Base-by-base conservation (phyloP, 257 asterid genomes). In the Solanum megistacrolobum region DNA sequence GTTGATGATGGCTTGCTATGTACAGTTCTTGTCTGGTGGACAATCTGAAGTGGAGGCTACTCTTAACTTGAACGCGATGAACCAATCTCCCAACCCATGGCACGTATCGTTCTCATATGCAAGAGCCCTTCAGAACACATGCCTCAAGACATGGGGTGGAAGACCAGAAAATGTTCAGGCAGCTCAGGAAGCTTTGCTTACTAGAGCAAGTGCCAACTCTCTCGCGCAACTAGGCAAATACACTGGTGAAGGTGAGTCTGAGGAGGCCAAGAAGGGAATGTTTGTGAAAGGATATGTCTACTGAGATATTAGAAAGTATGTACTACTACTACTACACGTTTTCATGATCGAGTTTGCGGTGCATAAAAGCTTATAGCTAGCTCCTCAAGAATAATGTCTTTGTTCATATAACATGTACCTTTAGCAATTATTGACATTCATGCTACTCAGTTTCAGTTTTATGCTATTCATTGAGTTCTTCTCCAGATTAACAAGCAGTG, bases 11-110 rank as follows among this genome's bases (percentile, higher is more conserved):
- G 32, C 32, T 31, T 2, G 69, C 41, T 81, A 48, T 81, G 55
- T 20, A 82, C 91, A 94, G 96, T 94, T 93, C 46, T 92, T 93
- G 93, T 92, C 98, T 5, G 95, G 95, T 23, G 96, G 98, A 38
- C 95, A 94, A 91, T 94, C 96, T 36, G 95, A 94, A 88, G 94
- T 93, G 36, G 98, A 94, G 89, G 98, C 98, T 1, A 93, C 96
- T 14, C 91, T 94, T 79, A 93, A 93, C 93, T 85, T 94, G 90
- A 93, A 93, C 31, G 96, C 95, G 16, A 93, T 93, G 94, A 93
- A 94, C 93, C 96, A 93, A 87, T 73, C 89, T 9, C 94, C 95
- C 36, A 94, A 92, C 90, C 98, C 96, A 23, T 93, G 96, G 96
- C 94, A 93, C 32, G 96, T 94, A 66, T 93, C 94, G 11, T 93